Conservation (phyloP, 495 filamentous ascomycete species). For the Hypoxylon intermedium region DNA sequence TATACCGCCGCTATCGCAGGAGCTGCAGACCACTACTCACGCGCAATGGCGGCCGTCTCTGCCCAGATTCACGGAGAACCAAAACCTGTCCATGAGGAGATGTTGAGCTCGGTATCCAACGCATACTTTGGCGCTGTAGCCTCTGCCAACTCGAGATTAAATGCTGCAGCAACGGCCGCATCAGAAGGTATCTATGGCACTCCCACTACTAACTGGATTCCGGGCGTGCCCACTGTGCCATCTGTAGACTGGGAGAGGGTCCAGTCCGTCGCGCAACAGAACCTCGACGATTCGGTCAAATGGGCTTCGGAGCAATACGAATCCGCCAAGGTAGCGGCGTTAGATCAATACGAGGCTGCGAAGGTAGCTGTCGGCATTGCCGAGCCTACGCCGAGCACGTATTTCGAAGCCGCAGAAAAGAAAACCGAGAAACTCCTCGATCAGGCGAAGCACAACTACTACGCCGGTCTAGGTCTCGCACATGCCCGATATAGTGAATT, state of each 20-base stretch:
- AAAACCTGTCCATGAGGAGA: constrained; percentile 65
- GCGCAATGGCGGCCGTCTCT: constrained; percentile 69
- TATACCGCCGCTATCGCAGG: constrained; percentile 67
- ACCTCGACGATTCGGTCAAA: constrained; percentile 67
- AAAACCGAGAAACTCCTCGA: constrained; percentile 64
- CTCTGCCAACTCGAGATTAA: constrained; percentile 64
- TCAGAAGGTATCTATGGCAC: constrained; percentile 56
- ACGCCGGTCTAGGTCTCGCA: constrained; percentile 76
- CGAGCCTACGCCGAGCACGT: constrained; percentile 59
- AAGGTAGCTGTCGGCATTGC: constrained; percentile 63
- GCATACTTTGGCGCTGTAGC: constrained; percentile 72
- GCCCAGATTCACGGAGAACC: constrained; percentile 71
- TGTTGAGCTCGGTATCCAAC: constrained; percentile 70
- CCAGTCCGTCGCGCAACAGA: constrained; percentile 68
- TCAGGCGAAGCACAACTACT: constrained; percentile 73
- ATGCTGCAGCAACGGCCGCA: constrained; percentile 56
- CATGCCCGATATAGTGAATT: constrained; percentile 80
- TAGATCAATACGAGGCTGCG: constrained; percentile 67
- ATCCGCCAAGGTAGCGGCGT: constrained; percentile 65
- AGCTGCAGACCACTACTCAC: constrained; percentile 69
- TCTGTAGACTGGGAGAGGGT: constrained; percentile 48
- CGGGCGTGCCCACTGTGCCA: constrained; percentile 41
- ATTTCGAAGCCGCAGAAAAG: constrained; percentile 56
- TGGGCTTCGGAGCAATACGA: constrained; percentile 71
- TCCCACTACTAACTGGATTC: constrained; percentile 44